Percentiles rank a stretch among this genome's conserved stretches.
phyloP scores from a whole-genome alignment of 257 asterid genomes.

The Solanum okadae region DNA sequence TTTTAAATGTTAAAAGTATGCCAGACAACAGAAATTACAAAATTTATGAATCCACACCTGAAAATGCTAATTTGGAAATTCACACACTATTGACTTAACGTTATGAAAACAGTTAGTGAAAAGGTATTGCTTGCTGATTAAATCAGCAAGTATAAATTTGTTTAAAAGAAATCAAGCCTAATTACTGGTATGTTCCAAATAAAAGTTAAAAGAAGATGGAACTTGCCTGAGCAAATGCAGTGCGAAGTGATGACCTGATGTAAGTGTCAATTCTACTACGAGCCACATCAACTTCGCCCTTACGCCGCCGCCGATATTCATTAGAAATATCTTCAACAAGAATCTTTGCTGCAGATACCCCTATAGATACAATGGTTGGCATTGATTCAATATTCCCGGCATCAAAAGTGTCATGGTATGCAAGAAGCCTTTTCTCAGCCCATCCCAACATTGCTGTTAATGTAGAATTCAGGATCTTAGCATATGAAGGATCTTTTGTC shows the following conservation, averaged over 20 bases:
- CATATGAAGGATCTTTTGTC: conserved; percentile 64
- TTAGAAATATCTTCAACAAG: conserved; percentile 94
- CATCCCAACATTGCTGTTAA: conserved; percentile 92
- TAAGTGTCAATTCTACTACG: conserved; percentile 93
- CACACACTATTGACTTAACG: neutral
- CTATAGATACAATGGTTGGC: conserved; percentile 83
- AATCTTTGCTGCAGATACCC: conserved; percentile 77
- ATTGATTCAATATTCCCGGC: conserved; percentile 65
- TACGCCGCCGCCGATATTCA: conserved; percentile 87
- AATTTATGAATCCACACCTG: neutral
- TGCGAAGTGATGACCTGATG: conserved; percentile 92
- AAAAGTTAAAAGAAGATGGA: neutral
- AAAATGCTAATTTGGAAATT: neutral
- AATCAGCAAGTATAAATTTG: neutral
- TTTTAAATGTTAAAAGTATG: neutral
- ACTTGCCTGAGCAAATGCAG: conserved; percentile 99
- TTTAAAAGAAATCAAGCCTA: neutral
- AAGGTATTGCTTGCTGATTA: neutral
- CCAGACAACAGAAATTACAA: neutral
- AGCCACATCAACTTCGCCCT: conserved; percentile 83
- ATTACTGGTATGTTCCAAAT: neutral
- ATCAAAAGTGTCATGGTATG: conserved; percentile 92
- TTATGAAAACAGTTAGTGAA: neutral
- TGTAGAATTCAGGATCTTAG: conserved; percentile 73
- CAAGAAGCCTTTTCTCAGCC: conserved; percentile 97